Evolutionary conservation across 768 basidiomycete species (phyloP), one percentile per base, ranked within the genome.

Genomic region (Amanita exitialis): DNA sequence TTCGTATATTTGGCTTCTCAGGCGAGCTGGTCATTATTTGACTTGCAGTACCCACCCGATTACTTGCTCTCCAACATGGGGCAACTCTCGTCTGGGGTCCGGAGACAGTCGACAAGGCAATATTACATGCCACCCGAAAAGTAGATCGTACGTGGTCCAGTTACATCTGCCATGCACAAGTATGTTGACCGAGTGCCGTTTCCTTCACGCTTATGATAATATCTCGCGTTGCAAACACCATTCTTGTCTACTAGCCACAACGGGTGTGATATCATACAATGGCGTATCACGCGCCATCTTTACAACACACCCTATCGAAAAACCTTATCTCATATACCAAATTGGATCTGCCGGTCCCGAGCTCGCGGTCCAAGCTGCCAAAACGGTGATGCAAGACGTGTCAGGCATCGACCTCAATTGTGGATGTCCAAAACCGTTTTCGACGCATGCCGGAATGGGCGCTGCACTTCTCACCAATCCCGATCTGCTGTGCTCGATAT

Each of bases 381-480:
- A 83, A 60, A 79, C 75, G 0, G 90, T 99, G 35, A 75, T 83
- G 67, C 70, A 87, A 30, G 96, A 99, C 60, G 83, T 99, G 27
- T 83, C 93, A 0, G 96, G 94, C 16, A 75, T 99, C 59, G 96
- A 98, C 64, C 83, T 99, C 54, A 98, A 98, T 64, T 98, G 96
- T 61, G 96, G 95, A 0, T 99, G 95, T 62, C 94, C 94, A 0
- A 95, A 95, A 59, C 89, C 93, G 0, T 97, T 97, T 66, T 95
- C 92, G 18, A 92, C 90, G 0, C 86, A 89, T 57, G 69, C 85
- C 0, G 96, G 96, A 0, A 98, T 98, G 94, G 96, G 96, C 7
- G 95, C 96, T 0, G 95, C 94, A 2, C 73, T 99, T 12, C 79
- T 99, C 46, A 82, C 87, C 3, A 95, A 87, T 32, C 93, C 96